Evolutionary conservation across 805 yeast species (phyloP).

Genomic region (Pichia sporocuriosa): DNA sequence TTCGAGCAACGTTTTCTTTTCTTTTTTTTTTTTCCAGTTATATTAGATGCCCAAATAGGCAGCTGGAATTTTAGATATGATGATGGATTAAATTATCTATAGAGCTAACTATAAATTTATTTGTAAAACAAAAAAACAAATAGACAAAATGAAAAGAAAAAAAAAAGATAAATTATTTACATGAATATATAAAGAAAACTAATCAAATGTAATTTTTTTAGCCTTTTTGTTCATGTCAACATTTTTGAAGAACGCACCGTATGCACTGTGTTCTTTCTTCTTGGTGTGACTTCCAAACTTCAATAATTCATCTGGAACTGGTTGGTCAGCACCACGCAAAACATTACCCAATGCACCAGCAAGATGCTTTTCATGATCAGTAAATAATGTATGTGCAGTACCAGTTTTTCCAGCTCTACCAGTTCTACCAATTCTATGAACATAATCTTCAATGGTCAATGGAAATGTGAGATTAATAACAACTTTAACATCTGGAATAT

Average conservation of each 20-base stretch:
- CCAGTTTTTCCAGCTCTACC: slow-evolving; percentile 99
- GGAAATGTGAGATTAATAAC: slow-evolving; percentile 97
- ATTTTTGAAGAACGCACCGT: slow-evolving; percentile 94
- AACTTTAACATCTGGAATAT: slow-evolving; percentile 93
- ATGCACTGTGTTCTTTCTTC: slow-evolving; percentile 95
- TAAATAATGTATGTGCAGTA: slow-evolving; percentile 88
- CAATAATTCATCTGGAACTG: slow-evolving; percentile 89
- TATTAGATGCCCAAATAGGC: too few relatives aligned
- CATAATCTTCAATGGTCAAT: slow-evolving; percentile 95
- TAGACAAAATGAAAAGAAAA: too few relatives aligned
- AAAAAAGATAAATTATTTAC: background rate
- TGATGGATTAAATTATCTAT: too few relatives aligned
- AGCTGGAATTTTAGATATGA: too few relatives aligned
- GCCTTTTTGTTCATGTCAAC: slow-evolving; percentile 80
- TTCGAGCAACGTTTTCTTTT: too few relatives aligned
- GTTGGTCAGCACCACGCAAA: slow-evolving; percentile 87
- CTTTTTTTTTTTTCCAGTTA: too few relatives aligned
- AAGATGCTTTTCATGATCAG: slow-evolving; percentile 93
- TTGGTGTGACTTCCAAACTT: slow-evolving; percentile 97
- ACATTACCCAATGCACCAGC: slow-evolving; percentile 93
- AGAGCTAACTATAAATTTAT: too few relatives aligned
- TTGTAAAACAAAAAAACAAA: too few relatives aligned
- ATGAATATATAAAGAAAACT: slow-evolving; percentile 7
- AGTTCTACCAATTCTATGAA: slow-evolving; percentile 99
- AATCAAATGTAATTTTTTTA: slow-evolving; percentile 83